Base-by-base conservation (phyloP, 352 stramenopile genomes). In the Pythium scleroteichum region DNA sequence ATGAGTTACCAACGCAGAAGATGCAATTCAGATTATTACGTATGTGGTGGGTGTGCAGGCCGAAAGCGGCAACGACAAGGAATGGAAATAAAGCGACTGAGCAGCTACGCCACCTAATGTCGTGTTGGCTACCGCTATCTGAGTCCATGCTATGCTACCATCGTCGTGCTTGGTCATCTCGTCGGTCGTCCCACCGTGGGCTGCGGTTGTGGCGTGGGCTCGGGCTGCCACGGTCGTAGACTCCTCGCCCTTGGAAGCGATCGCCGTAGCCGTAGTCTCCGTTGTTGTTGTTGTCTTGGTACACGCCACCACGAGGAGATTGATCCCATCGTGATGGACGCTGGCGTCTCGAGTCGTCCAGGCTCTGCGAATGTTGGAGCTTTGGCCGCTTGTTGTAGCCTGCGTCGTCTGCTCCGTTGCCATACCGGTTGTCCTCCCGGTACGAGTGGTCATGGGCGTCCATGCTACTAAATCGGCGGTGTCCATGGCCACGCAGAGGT, bases 301-400 rank as follows among this genome's bases (percentile, higher is more conserved):
- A 57, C 4, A 24, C 27, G 41, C 58, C 48, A 17, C 55, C 44
- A n/a, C 50, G 64, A 22, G 64, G 76, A 42, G 59, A 77, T 73
- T 52, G 69, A 39, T 59, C 67, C 74, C 32, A 69, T 62, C 74
- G 39, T 27, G 66, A 69, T 59, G 64, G 42, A 38, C 62, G 52
- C 72, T 71, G 9, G 58, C 68, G 40, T 67, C 68, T 75, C 40
- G 79, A 64, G 20, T 72, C 66, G 47, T 85, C 79, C 61, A 83
- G 64, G 47, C 78, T 88, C 56, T 88, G 78, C 44, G 79, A 74
- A 38, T 92, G 82, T 39, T 83, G 59, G 26, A 92, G 67, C 61
- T 85, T 85, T 4, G 76, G 63, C 8, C 82, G 72, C 69, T 91
- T 91, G 39, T 54, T 62, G 60, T 67, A 64, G 45, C 46, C 33